These are phyloP conservation scores for Acer negundo DNA, from an alignment of 345 rosid genomes.

Conservation along the genomic window DNA sequence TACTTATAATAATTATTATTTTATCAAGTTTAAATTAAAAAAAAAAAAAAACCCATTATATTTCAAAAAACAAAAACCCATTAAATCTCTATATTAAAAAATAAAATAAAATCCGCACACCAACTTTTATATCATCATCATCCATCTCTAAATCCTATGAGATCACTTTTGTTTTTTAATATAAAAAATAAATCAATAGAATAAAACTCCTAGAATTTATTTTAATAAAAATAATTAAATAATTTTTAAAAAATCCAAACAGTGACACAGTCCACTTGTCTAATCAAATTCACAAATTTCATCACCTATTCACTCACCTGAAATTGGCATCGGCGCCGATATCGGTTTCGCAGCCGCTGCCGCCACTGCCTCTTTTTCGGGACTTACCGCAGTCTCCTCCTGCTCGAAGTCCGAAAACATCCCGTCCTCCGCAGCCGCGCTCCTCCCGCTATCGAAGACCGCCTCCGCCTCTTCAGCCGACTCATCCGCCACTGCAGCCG, in stretches of 20 bases:
- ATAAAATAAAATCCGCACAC: not conserved
- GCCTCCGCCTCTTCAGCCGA: conserved; percentile 35
- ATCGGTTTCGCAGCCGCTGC: conserved; percentile 29
- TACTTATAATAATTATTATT: no score
- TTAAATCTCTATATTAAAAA: not conserved
- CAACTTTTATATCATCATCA: not conserved
- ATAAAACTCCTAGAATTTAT: no score
- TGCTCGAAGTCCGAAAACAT: conserved; percentile 72
- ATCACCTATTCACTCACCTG: conserved; percentile 36
- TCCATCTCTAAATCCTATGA: no score
- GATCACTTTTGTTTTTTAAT: no score
- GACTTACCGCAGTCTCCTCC: conserved; percentile 54
- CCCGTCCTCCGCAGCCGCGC: conserved; percentile 67
- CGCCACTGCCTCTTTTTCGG: conserved; percentile 35
- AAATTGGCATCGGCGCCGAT: conserved; percentile 38
- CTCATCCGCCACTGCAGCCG: conserved; percentile 11
- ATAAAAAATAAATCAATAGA: no score
- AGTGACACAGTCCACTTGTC: conserved; percentile 5
- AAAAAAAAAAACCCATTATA: no score
- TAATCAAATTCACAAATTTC: no score
- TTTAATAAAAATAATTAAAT: no score
- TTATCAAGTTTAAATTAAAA: no score
- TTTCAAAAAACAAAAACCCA: not conserved
- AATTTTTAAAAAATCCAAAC: not conserved
- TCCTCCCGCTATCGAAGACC: conserved; percentile 67